Conservation (phyloP, 306 rosid species). For the Bauhinia variegata region DNA sequence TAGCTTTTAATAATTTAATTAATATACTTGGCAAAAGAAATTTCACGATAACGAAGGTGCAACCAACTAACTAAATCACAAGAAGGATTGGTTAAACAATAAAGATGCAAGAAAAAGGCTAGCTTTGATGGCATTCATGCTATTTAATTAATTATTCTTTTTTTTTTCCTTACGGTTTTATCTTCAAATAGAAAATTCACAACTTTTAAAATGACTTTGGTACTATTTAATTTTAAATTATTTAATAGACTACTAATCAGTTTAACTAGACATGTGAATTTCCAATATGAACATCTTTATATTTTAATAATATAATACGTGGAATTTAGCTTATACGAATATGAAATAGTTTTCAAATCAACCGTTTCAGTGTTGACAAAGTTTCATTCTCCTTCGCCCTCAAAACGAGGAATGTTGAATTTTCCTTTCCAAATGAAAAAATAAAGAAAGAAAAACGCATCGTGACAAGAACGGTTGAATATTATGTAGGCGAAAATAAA, state of each 20-base stretch:
- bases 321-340: not conserved
- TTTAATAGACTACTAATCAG: not conserved
- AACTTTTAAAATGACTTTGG: too few relatives aligned
- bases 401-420: too few relatives aligned
- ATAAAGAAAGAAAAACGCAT: too few relatives aligned
- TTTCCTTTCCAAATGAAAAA: too few relatives aligned
- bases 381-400: too few relatives aligned
- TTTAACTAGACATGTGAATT: not conserved
- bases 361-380: too few relatives aligned
- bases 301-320: constrained; percentile 16
- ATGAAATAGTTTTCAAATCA: not conserved
- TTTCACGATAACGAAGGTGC: not conserved
- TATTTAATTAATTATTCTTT: not conserved
- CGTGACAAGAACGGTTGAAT: too few relatives aligned
- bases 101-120: not conserved
- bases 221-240: too few relatives aligned
- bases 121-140: constrained; percentile 22
- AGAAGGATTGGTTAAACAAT: constrained; percentile 16
- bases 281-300: not conserved
- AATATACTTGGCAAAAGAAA: too few relatives aligned
- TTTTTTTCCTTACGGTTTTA: not conserved
- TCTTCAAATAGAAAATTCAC: too few relatives aligned
- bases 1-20: too few relatives aligned
- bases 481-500: too few relatives aligned
- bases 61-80: not conserved